Evolutionary conservation across 768 basidiomycete species (phyloP), one percentile per base, ranked within the genome.

Genomic region (Mycena kentingensis): DNA sequence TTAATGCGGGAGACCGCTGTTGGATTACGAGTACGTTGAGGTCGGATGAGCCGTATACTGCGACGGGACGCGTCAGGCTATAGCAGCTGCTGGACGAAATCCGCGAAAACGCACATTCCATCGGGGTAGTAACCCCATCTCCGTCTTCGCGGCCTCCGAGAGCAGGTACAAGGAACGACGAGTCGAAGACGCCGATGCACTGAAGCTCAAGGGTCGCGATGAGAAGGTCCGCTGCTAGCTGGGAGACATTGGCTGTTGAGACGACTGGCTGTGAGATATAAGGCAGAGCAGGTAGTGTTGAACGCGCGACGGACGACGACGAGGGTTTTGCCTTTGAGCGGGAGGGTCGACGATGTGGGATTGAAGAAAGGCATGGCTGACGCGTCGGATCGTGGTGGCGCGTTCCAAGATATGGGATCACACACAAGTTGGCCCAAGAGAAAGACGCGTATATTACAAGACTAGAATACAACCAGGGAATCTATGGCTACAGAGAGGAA

Each of bases 161-260:
- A n/a, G 87, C 80, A 4, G 91, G 88, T 6, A 89, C 77, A 27
- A 88, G 75, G 54, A 80, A 79, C 29, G 70, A 72, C 18, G 84
- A 70, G 60, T 91, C 83, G 41, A 92, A 75, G 10, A 81, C 68
- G 28, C 85, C 91, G 7, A 90, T 69, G 39, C 78, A 74, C 46
- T 72, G 67, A 19, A 93, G 75, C 26, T 74, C 74, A 41, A 90
- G 73, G 2, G 86, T 84, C 4, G 85, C 68, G 55, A 91, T 84
- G 54, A 93, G 70, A 16, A 93, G 70, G 68, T 93, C 90, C 10
- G 73, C 82, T 0, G 89, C 81, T 12, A 93, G 76, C 63, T 93
- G 90, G n/a, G 83, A 76, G 36, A 93, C 79, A 70, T 93, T 93
- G 42, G 87, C 90, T 11, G 82, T 81, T 5, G 90, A 91, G 11